A percentile compares a stretch with the other conserved stretches of the same genome.
These are phyloP conservation scores for Populus euphratica DNA, from an alignment of 345 rosid genomes.

Conservation along the genomic window DNA sequence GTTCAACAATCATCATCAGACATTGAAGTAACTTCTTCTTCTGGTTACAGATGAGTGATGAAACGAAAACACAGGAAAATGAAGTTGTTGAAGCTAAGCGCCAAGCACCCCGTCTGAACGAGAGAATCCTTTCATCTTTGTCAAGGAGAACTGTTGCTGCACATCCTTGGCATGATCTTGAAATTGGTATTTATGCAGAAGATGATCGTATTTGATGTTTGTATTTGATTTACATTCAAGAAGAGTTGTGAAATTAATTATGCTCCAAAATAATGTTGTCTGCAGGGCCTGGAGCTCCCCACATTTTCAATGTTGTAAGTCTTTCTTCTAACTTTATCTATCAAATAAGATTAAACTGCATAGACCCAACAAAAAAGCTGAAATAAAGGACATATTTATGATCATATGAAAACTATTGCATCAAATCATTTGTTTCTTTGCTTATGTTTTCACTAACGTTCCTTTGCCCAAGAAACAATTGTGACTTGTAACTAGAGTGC, in stretches of 20 bases:
- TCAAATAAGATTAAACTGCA: not conserved
- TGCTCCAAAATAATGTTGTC: conserved; percentile 10
- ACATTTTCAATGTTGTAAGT: conserved; percentile 43
- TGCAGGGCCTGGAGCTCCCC: conserved; percentile 91
- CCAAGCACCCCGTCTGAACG: conserved; percentile 60
- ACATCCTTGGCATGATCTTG: conserved; percentile 99
- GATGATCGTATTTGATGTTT: not conserved
- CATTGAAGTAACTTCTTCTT: not conserved
- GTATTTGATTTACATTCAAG: not conserved
- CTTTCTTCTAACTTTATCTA: not conserved
- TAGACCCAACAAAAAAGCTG: not conserved
- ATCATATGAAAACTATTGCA: not conserved
- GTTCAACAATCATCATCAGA: not conserved
- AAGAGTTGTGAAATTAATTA: conserved; percentile 12
- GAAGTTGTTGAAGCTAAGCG: not conserved
- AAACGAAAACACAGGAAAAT: not conserved
- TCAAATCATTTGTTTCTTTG: not conserved
- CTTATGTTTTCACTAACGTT: not conserved
- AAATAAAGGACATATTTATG: not conserved
- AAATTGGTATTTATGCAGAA: conserved; percentile 54
- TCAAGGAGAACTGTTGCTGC: conserved; percentile 96
- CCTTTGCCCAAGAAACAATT: not conserved
- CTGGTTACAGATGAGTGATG: conserved; percentile 24
- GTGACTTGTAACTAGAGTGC: not conserved
- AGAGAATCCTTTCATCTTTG: conserved; percentile 92